These are phyloP conservation scores for Juncus inflexus DNA, from an alignment of 176 grass and related monocot species.

Conservation along the genomic window DNA sequence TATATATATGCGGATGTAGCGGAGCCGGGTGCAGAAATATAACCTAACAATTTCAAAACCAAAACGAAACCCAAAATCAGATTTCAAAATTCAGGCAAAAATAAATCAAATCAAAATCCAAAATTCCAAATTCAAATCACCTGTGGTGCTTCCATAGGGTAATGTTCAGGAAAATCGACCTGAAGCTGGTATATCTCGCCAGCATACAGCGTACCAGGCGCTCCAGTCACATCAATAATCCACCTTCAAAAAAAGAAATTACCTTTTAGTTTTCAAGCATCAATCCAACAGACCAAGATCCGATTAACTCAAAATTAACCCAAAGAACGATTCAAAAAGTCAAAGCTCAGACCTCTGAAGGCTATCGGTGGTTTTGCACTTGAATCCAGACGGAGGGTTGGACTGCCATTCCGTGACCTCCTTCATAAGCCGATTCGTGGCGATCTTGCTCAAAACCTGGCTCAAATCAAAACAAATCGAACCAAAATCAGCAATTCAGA, in stretches of 20 bases:
- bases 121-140: conserved; percentile 11
- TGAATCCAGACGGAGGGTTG: conserved; percentile 67
- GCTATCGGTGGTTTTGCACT: conserved; percentile 68
- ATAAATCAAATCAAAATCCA: conserved; percentile 1
- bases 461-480: not conserved
- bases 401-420: conserved; percentile 82
- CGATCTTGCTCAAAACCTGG: conserved; percentile 94
- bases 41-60: conserved; percentile 40
- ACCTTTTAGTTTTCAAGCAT: not conserved
- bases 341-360: conserved; percentile 58
- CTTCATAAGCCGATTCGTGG: conserved; percentile 78
- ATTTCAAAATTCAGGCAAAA: not conserved
- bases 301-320: not conserved
- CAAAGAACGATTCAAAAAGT: not conserved
- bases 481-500: not conserved
- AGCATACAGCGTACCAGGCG: conserved; percentile 55
- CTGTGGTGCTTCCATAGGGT: conserved; percentile 93
- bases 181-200: conserved; percentile 81
- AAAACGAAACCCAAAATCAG: not conserved
- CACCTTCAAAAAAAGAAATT: conserved; percentile 35
- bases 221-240: conserved; percentile 79
- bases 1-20: conserved; percentile 83
- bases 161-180: conserved; percentile 94
- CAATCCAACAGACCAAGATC: not conserved
- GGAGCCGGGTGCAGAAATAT: conserved; percentile 92